Percentiles rank a stretch among this genome's conserved stretches.
Conservation (phyloP, 164 flowering plant genomes). For the Umbellularia californica region DNA sequence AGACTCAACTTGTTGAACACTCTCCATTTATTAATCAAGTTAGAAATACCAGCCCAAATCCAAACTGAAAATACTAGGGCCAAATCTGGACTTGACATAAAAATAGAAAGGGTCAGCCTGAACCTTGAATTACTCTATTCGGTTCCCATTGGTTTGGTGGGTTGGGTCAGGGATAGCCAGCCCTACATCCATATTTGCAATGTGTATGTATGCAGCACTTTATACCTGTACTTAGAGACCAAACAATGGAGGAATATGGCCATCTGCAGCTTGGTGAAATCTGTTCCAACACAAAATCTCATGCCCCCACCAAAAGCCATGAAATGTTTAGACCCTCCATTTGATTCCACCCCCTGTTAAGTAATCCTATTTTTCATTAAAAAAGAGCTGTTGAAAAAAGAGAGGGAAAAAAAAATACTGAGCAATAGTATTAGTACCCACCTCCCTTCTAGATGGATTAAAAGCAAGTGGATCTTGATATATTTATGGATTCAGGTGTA, state of each 20-base stretch:
- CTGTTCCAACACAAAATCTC: slow-evolving; percentile 47
- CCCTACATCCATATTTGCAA: too few relatives aligned
- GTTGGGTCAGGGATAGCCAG: too few relatives aligned
- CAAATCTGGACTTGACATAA: too few relatives aligned
- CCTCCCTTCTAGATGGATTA: slow-evolving; percentile 94
- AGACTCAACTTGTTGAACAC: too few relatives aligned
- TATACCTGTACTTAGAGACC: slow-evolving; percentile 40
- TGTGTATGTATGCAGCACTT: not conserved
- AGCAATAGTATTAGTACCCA: slow-evolving; percentile 18
- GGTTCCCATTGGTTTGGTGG: too few relatives aligned
- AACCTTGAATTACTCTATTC: too few relatives aligned
- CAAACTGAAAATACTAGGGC: too few relatives aligned
- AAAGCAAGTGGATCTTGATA: slow-evolving; percentile 72
- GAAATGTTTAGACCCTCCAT: slow-evolving; percentile 35
- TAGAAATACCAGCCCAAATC: too few relatives aligned
- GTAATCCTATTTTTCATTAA: not conserved
- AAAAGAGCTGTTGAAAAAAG: not conserved
- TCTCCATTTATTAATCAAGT: too few relatives aligned
- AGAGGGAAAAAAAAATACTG: not conserved
- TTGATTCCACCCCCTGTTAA: slow-evolving; percentile 24
- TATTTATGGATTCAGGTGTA: slow-evolving; percentile 70
- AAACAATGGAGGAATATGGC: slow-evolving; percentile 36
- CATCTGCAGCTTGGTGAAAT: slow-evolving; percentile 36
- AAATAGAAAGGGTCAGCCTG: too few relatives aligned
- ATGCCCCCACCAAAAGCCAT: slow-evolving; percentile 49